Percentiles rank a stretch among this genome's conserved stretches.
These are phyloP conservation scores for Spathaspora arborariae DNA, from an alignment of 805 yeast genomes.

Conservation along the genomic window DNA sequence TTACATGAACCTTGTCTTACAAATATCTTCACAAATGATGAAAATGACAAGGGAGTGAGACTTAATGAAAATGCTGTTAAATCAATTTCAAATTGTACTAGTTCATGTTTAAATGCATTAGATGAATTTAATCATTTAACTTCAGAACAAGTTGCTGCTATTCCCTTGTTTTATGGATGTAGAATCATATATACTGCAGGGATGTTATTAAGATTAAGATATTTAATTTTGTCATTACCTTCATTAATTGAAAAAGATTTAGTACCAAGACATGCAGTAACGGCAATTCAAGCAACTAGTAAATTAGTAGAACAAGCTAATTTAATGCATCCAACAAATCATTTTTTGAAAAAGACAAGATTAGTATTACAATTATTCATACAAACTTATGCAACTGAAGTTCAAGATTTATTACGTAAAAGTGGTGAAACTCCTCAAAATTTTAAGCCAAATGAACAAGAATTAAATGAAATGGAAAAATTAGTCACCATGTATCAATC, in stretches of 20 bases:
- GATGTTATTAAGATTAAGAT: constrained; percentile 54
- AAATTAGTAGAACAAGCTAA: constrained; percentile 27
- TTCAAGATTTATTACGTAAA: constrained; percentile 29
- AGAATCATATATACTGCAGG: constrained; percentile 65
- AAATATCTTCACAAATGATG: constrained; percentile 14
- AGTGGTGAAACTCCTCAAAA: constrained; percentile 20
- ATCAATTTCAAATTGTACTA: constrained; percentile 48
- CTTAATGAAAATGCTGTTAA: constrained; percentile 29
- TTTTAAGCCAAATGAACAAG: constrained; percentile 14
- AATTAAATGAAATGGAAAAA: constrained; percentile 17
- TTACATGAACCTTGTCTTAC: constrained; percentile 53
- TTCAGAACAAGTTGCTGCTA: constrained; percentile 45
- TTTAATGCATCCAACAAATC: constrained; percentile 33
- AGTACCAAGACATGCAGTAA: constrained; percentile 45
- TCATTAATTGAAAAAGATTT: constrained; percentile 39
- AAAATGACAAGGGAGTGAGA: constrained; percentile 10
- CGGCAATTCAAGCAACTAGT: constrained; percentile 26
- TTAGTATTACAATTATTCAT: constrained; percentile 55
- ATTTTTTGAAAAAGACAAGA: constrained; percentile 49
- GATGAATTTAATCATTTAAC: constrained; percentile 44
- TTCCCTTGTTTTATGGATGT: constrained; percentile 56
- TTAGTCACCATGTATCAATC: constrained; percentile 9
- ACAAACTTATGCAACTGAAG: constrained; percentile 59
- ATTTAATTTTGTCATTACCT: constrained; percentile 52
- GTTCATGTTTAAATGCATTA: constrained; percentile 49